These are phyloP conservation scores for Pythium chondricola DNA, from an alignment of 352 stramenopile genomes.

Conservation along the genomic window DNA sequence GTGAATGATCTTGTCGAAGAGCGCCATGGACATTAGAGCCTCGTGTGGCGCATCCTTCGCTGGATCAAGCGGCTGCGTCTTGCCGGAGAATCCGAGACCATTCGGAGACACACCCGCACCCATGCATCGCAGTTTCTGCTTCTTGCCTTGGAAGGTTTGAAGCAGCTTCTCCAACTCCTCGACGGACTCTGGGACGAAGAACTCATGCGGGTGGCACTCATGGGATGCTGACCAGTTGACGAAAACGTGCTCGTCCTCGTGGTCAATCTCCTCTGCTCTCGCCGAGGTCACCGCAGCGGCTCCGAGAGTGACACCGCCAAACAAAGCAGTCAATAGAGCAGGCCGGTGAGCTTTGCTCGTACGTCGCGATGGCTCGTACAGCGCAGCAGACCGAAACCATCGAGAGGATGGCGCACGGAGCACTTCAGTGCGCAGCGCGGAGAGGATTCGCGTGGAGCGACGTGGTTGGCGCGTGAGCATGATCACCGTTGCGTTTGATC, in stretches of 20 bases:
- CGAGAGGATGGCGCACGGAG: too few relatives aligned
- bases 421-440: too few relatives aligned
- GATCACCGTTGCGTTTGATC: too few relatives aligned
- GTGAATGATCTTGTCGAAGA: conserved; percentile 44
- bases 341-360: too few relatives aligned
- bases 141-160: conserved; percentile 45
- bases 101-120: conserved; percentile 96
- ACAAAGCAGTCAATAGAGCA: too few relatives aligned
- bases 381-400: too few relatives aligned
- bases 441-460: too few relatives aligned
- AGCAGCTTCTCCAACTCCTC: conserved; percentile 67
- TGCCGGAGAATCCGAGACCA: conserved; percentile 88
- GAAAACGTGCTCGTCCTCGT: conserved; percentile 55
- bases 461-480: too few relatives aligned
- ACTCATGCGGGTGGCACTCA: conserved; percentile 53
- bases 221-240: conserved; percentile 83
- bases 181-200: conserved; percentile 66
- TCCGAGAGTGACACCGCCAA: too few relatives aligned
- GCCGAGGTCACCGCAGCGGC: not conserved
- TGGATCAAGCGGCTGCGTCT: not conserved
- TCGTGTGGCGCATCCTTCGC: conserved; percentile 21
- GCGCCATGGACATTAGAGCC: conserved; percentile 89
- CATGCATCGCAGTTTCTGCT: conserved; percentile 88
- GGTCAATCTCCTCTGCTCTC: conserved; percentile 1
- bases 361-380: too few relatives aligned